Percentiles rank a stretch among this genome's conserved stretches.
Evolutionary conservation across 306 rosid species (phyloP).

Genomic region (Vigna angularis): DNA sequence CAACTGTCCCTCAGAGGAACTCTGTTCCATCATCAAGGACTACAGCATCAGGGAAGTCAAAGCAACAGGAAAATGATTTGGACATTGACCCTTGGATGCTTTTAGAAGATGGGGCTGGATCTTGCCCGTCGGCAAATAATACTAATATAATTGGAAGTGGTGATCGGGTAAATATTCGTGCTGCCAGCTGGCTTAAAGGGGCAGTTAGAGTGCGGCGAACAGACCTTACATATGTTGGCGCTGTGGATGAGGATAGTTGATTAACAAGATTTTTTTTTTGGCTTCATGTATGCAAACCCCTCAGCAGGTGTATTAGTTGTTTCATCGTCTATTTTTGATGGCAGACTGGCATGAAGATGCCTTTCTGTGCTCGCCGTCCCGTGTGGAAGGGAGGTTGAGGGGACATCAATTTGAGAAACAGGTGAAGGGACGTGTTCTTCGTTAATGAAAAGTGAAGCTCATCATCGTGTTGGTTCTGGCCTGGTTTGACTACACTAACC

Average conservation of each 20-base stretch:
- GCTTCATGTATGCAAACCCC: slow-evolving; percentile 52
- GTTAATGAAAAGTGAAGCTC: slow-evolving; percentile 46
- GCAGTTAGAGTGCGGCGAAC: slow-evolving; percentile 89
- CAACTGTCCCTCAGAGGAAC: slow-evolving; percentile 58
- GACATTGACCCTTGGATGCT: slow-evolving; percentile 95
- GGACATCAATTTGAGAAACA: slow-evolving; percentile 37
- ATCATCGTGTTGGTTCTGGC: slow-evolving; percentile 31
- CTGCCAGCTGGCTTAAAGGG: slow-evolving; percentile 91
- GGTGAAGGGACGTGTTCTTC: slow-evolving; percentile 45
- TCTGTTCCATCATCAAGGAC: slow-evolving; percentile 51
- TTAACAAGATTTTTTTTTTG: slow-evolving; percentile 52
- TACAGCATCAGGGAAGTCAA: slow-evolving; percentile 67
- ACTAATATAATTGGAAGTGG: slow-evolving; percentile 67
- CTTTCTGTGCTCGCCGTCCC: slow-evolving; percentile 44
- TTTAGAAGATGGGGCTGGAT: slow-evolving; percentile 95
- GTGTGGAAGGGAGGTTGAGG: slow-evolving; percentile 46
- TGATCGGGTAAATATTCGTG: slow-evolving; percentile 79
- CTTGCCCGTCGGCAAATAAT: slow-evolving; percentile 68
- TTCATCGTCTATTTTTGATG: slow-evolving; percentile 24
- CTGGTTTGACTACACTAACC: slow-evolving; percentile 67
- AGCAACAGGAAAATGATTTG: slow-evolving; percentile 66
- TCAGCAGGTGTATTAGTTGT: slow-evolving; percentile 51
- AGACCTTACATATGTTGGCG: slow-evolving; percentile 90
- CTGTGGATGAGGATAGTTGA: slow-evolving; percentile 90
- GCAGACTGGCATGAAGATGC: slow-evolving; percentile 58